phyloP scores from a whole-genome alignment of 257 asterid species.

The Gentiana straminea region DNA sequence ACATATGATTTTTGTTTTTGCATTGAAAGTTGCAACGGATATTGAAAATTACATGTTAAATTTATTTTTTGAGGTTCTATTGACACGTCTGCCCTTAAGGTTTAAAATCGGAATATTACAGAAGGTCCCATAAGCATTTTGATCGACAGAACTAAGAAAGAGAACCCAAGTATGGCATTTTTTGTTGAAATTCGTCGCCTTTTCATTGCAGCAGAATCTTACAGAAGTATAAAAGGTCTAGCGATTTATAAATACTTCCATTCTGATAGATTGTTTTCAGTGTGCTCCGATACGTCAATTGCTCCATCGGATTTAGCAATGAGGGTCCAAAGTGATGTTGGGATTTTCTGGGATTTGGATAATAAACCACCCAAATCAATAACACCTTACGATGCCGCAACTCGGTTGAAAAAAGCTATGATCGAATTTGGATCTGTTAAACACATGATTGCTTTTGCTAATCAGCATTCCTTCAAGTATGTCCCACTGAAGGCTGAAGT shows the following conservation, averaged over 20 bases:
- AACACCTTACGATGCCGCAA: slow-evolving; percentile 81
- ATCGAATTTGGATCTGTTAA: slow-evolving; percentile 62
- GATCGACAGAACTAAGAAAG: too few relatives aligned
- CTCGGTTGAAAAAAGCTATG: slow-evolving; percentile 50
- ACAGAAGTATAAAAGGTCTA: slow-evolving; percentile 7
- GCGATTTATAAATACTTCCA: slow-evolving; percentile 17
- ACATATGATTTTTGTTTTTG: too few relatives aligned
- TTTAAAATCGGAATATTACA: too few relatives aligned
- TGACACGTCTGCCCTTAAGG: too few relatives aligned
- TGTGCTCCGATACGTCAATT: slow-evolving; percentile 16
- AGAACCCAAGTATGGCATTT: slow-evolving; percentile 18
- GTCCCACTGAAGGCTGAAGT: slow-evolving; percentile 59
- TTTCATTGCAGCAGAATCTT: slow-evolving; percentile 7
- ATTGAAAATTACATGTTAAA: too few relatives aligned
- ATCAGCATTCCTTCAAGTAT: slow-evolving; percentile 59
- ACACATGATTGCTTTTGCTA: slow-evolving; percentile 70
- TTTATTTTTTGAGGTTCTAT: too few relatives aligned
- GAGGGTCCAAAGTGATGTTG: slow-evolving; percentile 38
- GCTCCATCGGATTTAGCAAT: slow-evolving; percentile 15
- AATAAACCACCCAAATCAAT: slow-evolving; percentile 75
- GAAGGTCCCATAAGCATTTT: too few relatives aligned
- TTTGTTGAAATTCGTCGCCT: slow-evolving; percentile 12
- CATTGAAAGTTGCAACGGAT: too few relatives aligned
- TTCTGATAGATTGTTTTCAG: slow-evolving; percentile 18
- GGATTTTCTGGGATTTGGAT: slow-evolving; percentile 88